These are phyloP conservation scores for Plantago major DNA, from an alignment of 257 asterid genomes.

Conservation along the genomic window DNA sequence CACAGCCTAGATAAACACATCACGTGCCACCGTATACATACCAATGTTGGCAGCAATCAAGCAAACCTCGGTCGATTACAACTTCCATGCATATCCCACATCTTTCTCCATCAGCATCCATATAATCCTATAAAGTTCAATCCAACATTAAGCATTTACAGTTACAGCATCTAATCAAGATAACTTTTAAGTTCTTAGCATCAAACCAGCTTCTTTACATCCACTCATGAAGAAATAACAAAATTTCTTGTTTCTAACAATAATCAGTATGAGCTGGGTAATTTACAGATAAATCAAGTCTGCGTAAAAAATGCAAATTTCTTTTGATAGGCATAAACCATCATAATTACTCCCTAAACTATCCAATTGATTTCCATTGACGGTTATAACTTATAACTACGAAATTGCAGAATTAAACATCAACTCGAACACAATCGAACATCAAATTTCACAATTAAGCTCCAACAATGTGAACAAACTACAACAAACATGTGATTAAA, in stretches of 20 bases:
- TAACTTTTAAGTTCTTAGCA: background rate
- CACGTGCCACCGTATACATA: conserved; percentile 19
- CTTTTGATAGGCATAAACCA: no score
- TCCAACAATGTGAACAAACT: conserved; percentile 6
- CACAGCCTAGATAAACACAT: conserved; percentile 9
- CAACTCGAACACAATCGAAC: background rate
- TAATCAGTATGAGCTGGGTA: background rate
- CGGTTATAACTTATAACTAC: background rate
- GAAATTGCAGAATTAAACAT: background rate
- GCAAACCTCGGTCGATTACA: conserved; percentile 89
- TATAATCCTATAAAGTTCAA: conserved; percentile 52
- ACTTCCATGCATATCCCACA: conserved; percentile 96
- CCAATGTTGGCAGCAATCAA: conserved; percentile 99
- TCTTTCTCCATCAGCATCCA: conserved; percentile 72
- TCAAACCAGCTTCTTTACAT: background rate
- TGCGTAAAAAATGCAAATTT: no score
- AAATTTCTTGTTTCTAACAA: background rate
- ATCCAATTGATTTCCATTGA: background rate
- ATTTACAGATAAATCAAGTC: no score
- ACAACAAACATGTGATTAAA: background rate
- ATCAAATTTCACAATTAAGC: background rate
- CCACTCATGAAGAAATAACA: background rate
- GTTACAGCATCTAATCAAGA: background rate
- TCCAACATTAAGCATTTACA: conserved; percentile 11
- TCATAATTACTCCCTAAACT: no score